Conservation (phyloP, 352 stramenopile species). For the Hyaloperonospora arabidopsidis region DNA sequence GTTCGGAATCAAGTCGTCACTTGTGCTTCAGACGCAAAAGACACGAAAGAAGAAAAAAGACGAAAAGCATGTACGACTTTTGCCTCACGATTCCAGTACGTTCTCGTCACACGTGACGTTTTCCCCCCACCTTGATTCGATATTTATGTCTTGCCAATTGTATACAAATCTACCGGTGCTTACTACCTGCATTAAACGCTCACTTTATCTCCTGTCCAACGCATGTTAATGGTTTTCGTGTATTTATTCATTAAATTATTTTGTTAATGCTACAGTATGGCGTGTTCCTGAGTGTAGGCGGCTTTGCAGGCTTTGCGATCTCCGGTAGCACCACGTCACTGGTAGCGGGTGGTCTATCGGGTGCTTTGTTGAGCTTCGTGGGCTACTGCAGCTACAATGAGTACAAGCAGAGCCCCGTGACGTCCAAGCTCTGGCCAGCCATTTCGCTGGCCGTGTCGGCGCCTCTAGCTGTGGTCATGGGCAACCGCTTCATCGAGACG, state of each 20-base stretch:
- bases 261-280: conserved; percentile 44
- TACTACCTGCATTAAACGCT: neutral
- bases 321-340: conserved; percentile 61
- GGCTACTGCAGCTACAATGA: conserved; percentile 82
- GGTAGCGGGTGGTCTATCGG: conserved; percentile 52
- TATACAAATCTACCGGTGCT: no score
- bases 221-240: conserved; percentile 9
- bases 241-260: no score
- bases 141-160: no score
- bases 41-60: no score
- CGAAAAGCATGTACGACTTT: conserved; percentile 68
- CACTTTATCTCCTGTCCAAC: conserved; percentile 1
- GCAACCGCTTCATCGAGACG: conserved; percentile 67
- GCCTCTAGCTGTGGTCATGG: conserved; percentile 68
- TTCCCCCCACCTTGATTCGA: no score
- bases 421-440: conserved; percentile 73
- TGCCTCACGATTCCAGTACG: conserved; percentile 80
- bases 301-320: conserved; percentile 69
- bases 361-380: conserved; percentile 68
- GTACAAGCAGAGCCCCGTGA: conserved; percentile 70
- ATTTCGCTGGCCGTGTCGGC: conserved; percentile 60
- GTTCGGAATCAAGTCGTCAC: no score
- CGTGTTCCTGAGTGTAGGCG: conserved; percentile 57
- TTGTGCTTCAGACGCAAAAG: no score
- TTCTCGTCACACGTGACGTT: neutral